Evolutionary conservation across 2,329 filamentous ascomycete genomes (phyloP).

Genomic region (Ceratocystis eucalypticola): DNA sequence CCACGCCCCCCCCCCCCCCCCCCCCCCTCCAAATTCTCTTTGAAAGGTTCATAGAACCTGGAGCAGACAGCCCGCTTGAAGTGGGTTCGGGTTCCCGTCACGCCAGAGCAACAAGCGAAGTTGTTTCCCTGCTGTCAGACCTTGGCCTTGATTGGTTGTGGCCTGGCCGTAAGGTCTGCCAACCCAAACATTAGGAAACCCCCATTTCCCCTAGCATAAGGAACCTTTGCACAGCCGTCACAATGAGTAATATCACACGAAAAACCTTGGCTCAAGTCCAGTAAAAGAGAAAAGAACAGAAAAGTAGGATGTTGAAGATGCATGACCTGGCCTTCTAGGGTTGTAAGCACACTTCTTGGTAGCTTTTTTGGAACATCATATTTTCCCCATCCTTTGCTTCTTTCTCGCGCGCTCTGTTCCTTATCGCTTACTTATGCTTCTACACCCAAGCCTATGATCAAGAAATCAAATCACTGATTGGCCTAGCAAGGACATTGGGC

Average conservation of each 20-base stretch:
- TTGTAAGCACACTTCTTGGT: too few species aligned
- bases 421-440: neutral
- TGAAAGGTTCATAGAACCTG: neutral
- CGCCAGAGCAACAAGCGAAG: constrained; percentile 6
- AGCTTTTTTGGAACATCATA: neutral
- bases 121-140: constrained; percentile 2
- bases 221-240: constrained; percentile 1
- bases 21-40: neutral
- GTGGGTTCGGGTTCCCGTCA: constrained; percentile 2
- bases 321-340: too few species aligned
- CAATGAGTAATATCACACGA: neutral
- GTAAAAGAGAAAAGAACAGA: neutral
- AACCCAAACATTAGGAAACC: neutral
- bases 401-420: neutral
- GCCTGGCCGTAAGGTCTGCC: neutral
- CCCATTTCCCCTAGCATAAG: neutral
- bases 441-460: neutral
- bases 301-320: neutral
- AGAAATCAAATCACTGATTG: neutral
- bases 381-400: neutral
- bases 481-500: neutral
- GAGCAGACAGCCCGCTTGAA: neutral
- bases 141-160: neutral
- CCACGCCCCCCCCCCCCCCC: neutral
- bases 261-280: neutral